Conservation (phyloP, 345 rosid species). For the Pseudoturritis turrita region DNA sequence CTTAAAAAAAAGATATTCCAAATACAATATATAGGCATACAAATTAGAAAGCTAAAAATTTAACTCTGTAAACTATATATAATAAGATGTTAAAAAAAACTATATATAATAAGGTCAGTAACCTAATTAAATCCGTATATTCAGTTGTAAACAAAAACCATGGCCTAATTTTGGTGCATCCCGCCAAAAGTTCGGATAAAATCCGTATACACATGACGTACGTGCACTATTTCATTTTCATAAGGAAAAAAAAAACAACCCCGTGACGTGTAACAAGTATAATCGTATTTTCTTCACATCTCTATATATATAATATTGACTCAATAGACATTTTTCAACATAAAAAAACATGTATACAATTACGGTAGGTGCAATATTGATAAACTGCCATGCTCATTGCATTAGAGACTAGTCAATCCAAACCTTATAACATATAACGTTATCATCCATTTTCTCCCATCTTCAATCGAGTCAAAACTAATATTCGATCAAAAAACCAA, state of each 20-base stretch:
- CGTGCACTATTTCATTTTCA: constrained; percentile 10
- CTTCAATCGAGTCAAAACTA: background rate
- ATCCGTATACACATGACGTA: constrained; percentile 7
- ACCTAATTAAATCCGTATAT: constrained; percentile 3
- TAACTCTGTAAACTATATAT: background rate
- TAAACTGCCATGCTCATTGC: constrained; percentile 26
- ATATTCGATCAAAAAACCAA: background rate
- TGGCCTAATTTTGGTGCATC: constrained; percentile 19
- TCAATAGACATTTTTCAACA: background rate
- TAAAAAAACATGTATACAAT: constrained; percentile 5
- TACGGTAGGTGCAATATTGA: constrained; percentile 33
- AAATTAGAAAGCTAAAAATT: background rate
- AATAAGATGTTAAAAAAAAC: too few species aligned
- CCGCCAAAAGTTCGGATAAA: constrained; percentile 4
- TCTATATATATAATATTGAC: constrained; percentile 15
- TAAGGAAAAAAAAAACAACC: background rate
- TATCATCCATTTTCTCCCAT: constrained; percentile 5
- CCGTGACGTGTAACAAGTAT: constrained; percentile 17
- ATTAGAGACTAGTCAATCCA: constrained; percentile 17
- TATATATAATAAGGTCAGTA: background rate
- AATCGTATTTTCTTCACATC: background rate
- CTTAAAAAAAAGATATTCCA: background rate
- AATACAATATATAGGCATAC: background rate
- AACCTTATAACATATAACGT: constrained; percentile 23
- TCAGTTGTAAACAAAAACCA: background rate